Evolutionary conservation across 2,329 filamentous ascomycete genomes (phyloP), one percentile per base, ranked within the genome.

Genomic region (Arthrobotrys megalospora): DNA sequence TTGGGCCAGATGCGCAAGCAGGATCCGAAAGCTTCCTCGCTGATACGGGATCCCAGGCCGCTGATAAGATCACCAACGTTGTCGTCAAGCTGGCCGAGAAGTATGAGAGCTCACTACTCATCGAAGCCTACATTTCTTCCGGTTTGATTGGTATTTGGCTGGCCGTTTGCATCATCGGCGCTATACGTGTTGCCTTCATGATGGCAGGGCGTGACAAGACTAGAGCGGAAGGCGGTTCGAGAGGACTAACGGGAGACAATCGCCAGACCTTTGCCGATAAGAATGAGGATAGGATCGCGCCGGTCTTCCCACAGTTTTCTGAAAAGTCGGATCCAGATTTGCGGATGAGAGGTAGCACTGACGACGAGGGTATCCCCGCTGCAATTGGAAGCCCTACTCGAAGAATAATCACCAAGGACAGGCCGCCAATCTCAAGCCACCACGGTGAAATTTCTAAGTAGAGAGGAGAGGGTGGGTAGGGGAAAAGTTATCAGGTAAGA

Each of bases 1-100:
- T 91, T 75, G 83, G 85, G 6, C 89, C 88, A 67, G 89, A 92
- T 80, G 86, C 86, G 10, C 81, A 82, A 8, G 52, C 43, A 21
- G 86, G 88, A 65, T 87, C 91, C 65, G 88, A 88, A 45, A 89
- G 88, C 10, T 96, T 98, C 84, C 89, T 98, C 58, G 88, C 93
- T n/a, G 89, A 91, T 76, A 91, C 94, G 0, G 90, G 90, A 34
- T 89, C 88, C 80, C 88, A 90, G 71, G 91, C 94, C 6, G 90
- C 90, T 45, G 93, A 97, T 85, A 92, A 94, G 82, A 92, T 98
- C 81, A 92, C 91, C 14, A 90, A 88, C 77, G 92, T 93, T 21
- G 89, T 98, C 48, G 83, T 88, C 72, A 88, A 90, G 80, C 91
- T 97, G 75, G 89, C 91, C 32, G 85, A 88, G 77, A 90, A 89